A percentile compares a stretch with the other conserved stretches of the same genome.
phyloP scores from a whole-genome alignment of 352 stramenopile genomes.

The Phytophthora quininea region DNA sequence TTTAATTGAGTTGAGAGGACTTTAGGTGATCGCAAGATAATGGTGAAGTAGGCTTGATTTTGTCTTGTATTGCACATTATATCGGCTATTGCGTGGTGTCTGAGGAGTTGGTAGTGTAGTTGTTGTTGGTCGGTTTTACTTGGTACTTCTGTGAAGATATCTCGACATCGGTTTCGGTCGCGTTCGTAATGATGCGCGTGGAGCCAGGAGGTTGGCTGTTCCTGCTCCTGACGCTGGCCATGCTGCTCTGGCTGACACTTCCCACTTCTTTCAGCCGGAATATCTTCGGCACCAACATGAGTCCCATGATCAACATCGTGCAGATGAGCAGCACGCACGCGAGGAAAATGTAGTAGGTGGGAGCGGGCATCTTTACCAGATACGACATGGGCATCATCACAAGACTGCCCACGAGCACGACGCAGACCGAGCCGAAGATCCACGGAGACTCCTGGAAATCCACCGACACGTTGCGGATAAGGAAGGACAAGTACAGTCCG shows the following conservation, averaged over 20 bases:
- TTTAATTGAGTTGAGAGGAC: too few relatives aligned
- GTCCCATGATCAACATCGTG: constrained; percentile 41
- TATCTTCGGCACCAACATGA: constrained; percentile 55
- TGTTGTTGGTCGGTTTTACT: constrained; percentile 9
- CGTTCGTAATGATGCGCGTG: constrained; percentile 1
- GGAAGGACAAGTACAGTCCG: constrained; percentile 56
- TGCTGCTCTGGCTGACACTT: neutral
- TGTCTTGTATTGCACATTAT: too few relatives aligned
- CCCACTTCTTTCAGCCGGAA: constrained; percentile 39
- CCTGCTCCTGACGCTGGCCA: constrained; percentile 2
- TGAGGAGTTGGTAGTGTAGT: neutral
- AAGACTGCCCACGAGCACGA: constrained; percentile 57
- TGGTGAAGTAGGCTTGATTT: too few relatives aligned
- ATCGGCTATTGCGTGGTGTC: too few relatives aligned
- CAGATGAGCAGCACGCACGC: constrained; percentile 33
- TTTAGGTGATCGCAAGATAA: too few relatives aligned
- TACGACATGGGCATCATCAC: constrained; percentile 63
- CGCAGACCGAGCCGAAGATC: constrained; percentile 54
- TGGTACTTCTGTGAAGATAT: constrained; percentile 7
- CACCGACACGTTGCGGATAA: constrained; percentile 67
- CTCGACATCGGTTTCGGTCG: constrained; percentile 1
- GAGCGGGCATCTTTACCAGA: constrained; percentile 43
- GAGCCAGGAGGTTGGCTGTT: neutral
- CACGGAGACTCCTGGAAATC: constrained; percentile 76
- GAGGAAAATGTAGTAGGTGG: constrained; percentile 47